Percentiles rank a stretch among this genome's conserved stretches.
Conservation (phyloP, 768 basidiomycete species). For the Suillus lakei region DNA sequence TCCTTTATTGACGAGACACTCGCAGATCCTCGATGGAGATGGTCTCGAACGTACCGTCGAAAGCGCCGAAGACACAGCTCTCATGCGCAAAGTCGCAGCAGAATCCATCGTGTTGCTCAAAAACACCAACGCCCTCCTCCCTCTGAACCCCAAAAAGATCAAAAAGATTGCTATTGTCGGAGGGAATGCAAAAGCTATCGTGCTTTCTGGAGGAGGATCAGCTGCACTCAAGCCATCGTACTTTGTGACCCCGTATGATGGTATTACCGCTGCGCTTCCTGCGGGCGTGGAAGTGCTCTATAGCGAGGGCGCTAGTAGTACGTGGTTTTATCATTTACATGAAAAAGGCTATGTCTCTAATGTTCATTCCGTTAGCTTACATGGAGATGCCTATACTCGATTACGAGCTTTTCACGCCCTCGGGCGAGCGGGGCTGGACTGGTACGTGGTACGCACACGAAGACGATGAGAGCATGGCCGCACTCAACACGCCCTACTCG, state of each 20-base stretch:
- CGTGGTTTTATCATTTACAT: slow-evolving; percentile 17
- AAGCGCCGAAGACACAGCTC: slow-evolving; percentile 58
- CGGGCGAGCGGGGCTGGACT: slow-evolving; percentile 70
- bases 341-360: background rate
- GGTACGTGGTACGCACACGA: slow-evolving; percentile 65
- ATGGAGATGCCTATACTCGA: slow-evolving; percentile 72
- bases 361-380: slow-evolving; percentile 48
- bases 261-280: slow-evolving; percentile 64
- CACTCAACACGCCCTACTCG: slow-evolving; percentile 47
- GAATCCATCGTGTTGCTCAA: slow-evolving; percentile 78
- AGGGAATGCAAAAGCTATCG: slow-evolving; percentile 60
- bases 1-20: background rate
- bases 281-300: slow-evolving; percentile 59
- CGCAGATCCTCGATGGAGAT: slow-evolving; percentile 72
- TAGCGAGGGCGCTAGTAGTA: slow-evolving; percentile 72
- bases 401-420: slow-evolving; percentile 61
- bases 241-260: slow-evolving; percentile 78
- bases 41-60: slow-evolving; percentile 67
- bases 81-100: slow-evolving; percentile 71
- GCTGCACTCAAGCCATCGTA: slow-evolving; percentile 74
- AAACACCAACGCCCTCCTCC: slow-evolving; percentile 55
- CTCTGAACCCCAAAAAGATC: slow-evolving; percentile 44
- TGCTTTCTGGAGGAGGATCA: slow-evolving; percentile 81
- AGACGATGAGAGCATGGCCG: slow-evolving; percentile 57
- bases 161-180: slow-evolving; percentile 81